phyloP scores from a whole-genome alignment of 2,329 filamentous ascomycete species.

The Escovopsis sp. region DNA sequence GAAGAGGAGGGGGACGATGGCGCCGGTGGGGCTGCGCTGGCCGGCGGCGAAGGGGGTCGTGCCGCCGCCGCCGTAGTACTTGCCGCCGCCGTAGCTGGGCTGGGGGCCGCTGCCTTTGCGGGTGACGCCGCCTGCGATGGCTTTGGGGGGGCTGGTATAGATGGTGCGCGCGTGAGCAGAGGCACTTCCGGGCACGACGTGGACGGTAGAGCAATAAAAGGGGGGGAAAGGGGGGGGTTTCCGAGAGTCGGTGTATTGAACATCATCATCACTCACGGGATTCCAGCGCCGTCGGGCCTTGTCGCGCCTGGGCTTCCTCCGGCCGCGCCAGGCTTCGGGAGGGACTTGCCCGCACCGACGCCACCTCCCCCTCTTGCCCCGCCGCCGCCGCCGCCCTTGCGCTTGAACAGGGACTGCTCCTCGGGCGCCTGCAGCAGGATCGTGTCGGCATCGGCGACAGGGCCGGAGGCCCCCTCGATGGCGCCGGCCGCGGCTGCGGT shows the following conservation, averaged over 20 bases:
- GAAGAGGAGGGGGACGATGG: conserved; percentile 38
- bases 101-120: conserved; percentile 40
- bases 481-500: conserved; percentile 12
- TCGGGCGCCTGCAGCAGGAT: conserved; percentile 10
- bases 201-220: too few relatives aligned
- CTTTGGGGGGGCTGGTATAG: conserved; percentile 14
- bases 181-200: too few relatives aligned
- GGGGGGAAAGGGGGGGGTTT: too few relatives aligned
- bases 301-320: neutral
- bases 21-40: conserved; percentile 26
- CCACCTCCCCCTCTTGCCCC: conserved; percentile 20
- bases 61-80: conserved; percentile 53
- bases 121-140: conserved; percentile 35
- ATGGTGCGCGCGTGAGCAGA: conserved; percentile 1
- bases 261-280: conserved; percentile 4
- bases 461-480: conserved; percentile 9
- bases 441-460: conserved; percentile 12
- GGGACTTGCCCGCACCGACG: conserved; percentile 8
- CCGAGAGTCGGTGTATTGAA: too few relatives aligned
- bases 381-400: conserved; percentile 43
- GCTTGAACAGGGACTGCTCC: conserved; percentile 38
- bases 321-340: neutral
- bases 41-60: conserved; percentile 44
- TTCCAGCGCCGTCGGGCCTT: conserved; percentile 1
- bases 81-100: conserved; percentile 44